phyloP scores from a whole-genome alignment of 495 filamentous ascomycete genomes.

The Saxophila tyrrhenica region DNA sequence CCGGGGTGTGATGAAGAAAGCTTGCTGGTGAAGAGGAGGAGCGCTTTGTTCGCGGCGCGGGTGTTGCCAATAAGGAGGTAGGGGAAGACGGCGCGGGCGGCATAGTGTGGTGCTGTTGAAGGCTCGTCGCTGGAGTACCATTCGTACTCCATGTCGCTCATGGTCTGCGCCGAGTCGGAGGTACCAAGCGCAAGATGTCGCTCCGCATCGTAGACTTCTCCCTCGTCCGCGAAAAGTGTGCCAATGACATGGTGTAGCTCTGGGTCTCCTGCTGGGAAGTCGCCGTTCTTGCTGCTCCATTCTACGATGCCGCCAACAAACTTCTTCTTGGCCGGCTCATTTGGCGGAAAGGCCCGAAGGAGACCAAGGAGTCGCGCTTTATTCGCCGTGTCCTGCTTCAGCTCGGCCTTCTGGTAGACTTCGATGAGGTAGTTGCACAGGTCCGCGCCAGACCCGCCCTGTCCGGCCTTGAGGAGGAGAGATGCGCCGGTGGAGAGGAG shows the following conservation, averaged over 20 bases:
- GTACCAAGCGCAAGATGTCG: constrained; percentile 82
- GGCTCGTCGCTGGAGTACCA: constrained; percentile 86
- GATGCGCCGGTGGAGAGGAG: constrained; percentile 75
- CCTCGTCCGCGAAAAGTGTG: constrained; percentile 73
- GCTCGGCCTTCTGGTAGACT: constrained; percentile 72
- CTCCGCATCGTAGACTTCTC: constrained; percentile 86
- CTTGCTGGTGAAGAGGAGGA: constrained; percentile 66
- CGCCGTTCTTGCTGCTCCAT: constrained; percentile 79
- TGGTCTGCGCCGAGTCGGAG: constrained; percentile 68
- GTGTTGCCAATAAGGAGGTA: constrained; percentile 86
- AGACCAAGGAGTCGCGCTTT: constrained; percentile 54
- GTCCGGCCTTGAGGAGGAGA: constrained; percentile 73
- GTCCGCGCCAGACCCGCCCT: constrained; percentile 87
- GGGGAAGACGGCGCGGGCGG: constrained; percentile 78
- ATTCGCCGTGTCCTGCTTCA: constrained; percentile 53
- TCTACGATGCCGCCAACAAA: constrained; percentile 80
- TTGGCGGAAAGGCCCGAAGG: constrained; percentile 64
- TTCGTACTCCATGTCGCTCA: constrained; percentile 74
- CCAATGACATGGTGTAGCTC: constrained; percentile 92
- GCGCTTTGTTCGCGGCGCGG: constrained; percentile 70
- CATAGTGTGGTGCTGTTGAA: constrained; percentile 81
- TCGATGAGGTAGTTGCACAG: constrained; percentile 75
- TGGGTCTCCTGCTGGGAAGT: constrained; percentile 84
- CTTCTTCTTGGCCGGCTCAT: constrained; percentile 83
- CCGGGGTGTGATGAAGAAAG: constrained; percentile 57